Base-by-base conservation (phyloP, 1,139 yeast genomes). In the Tardiomyces depauwii region DNA sequence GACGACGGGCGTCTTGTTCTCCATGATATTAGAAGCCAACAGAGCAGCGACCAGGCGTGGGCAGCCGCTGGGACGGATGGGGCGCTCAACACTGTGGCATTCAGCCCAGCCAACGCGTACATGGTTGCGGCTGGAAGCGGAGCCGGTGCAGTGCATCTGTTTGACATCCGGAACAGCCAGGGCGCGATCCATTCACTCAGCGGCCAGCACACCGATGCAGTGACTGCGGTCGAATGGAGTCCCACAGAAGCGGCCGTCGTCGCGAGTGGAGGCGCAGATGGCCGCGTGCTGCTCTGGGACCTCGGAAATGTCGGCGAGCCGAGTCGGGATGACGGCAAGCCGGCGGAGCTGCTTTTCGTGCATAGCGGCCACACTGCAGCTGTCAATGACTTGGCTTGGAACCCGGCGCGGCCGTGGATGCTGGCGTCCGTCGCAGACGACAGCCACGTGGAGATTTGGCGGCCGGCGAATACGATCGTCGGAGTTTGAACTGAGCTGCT, bases 311-410 rank as follows among this genome's bases (percentile, higher is more conserved):
- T 63, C 7, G 68, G 65, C 2, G 16, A 30, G 16, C 36, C n/a
- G 5, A 5, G 10, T 5, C n/a, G 53, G 1, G 65, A 61, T 47
- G 67, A 49, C 49, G 61, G 48, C 32, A 55, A 54, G 44, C 53
- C 55, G 36, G 65, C 64, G 2, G 72, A 68, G 30, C 60, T 78
- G 42, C 49, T 80, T 18, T 88, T 91, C 58, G 72, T 74, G 18
- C 99, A 91, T 63, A 84, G 82, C 9, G 98, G 98, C 0, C 99
- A 91, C 62, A 77, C 86, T 74, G 70, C 84, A 39, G 88, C 93
- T 5, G 86, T 93, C 3, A 84, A 84, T 55, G 98, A 91, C 58
- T 69, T 89, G 41, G 76, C 81, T 41, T 91, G 98, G 98, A 84
- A 87, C 45, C 76, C 79, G 0, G 82, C 80, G 51, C 82, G 79